Conservation (phyloP, 1,284 basidiomycete genomes). For the Malassezia arunalokei region DNA sequence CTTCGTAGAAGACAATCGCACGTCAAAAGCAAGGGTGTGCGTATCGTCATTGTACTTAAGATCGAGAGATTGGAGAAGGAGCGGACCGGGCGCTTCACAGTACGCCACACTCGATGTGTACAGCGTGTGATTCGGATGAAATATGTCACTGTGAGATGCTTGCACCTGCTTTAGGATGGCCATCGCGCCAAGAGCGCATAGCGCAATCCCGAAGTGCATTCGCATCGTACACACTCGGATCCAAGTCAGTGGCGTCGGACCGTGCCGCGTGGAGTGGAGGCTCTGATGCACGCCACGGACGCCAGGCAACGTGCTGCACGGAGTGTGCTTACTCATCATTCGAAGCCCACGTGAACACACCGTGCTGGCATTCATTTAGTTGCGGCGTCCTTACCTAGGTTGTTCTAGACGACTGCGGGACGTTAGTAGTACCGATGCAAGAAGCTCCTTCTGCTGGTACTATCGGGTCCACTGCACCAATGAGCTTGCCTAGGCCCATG, state of each 20-base stretch:
- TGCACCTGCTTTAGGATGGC: no score
- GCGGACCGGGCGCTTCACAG: constrained; percentile 34
- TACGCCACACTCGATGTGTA: constrained; percentile 39
- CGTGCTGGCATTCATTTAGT: neutral
- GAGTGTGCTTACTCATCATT: no score
- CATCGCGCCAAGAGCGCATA: no score
- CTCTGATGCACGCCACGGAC: no score
- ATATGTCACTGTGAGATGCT: no score
- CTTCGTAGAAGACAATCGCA: constrained; percentile 32
- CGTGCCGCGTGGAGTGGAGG: no score
- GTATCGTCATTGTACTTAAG: constrained; percentile 24
- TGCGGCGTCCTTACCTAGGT: neutral
- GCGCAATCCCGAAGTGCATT: no score
- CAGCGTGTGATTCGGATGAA: neutral
- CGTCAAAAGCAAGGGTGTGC: constrained; percentile 35
- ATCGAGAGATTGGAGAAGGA: constrained; percentile 32
- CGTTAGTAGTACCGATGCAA: neutral
- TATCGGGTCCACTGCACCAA: neutral
- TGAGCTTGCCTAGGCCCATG: constrained; percentile 16
- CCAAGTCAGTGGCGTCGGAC: no score
- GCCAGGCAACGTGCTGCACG: no score
- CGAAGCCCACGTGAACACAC: no score
- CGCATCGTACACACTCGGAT: no score
- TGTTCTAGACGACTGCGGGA: neutral
- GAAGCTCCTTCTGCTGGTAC: neutral